Base-by-base conservation (phyloP, 768 basidiomycete species). In the Collybiopsis luxurians region DNA sequence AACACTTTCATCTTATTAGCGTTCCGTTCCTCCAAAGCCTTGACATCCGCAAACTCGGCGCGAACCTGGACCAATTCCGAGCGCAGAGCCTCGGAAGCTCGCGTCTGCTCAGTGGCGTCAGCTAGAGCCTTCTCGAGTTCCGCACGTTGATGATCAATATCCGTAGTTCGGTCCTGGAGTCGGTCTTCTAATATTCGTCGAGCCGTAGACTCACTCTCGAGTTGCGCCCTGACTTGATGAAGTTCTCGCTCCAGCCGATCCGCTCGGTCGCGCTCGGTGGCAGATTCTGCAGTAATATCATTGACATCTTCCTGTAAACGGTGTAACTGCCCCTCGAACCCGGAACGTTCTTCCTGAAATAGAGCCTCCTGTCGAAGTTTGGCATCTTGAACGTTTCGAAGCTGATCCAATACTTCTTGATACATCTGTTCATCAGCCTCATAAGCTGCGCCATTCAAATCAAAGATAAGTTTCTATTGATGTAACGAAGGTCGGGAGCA, bases 401-500 rank as follows among this genome's bases (percentile, higher is more conserved):
- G 79, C 60, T 89, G 86, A 56, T 87, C 80, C 6, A 83, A 73
- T 4, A 92, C 75, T 60, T 91, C 90, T 55, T 85, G 82, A 64
- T 88, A 87, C 21, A 84, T 85, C 59, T 85, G 81, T 55, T 89
- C 88, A 55, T 89, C 87, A n/a, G 81, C 84, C 66, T 89, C 88
- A 3, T 83, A 80, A 21, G 84, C 90, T 92, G 61, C 7, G 40
- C 30, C 13, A 43, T n/a, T n/a, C n/a, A n/a, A n/a, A n/a, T n/a
- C n/a, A n/a, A n/a, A n/a, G n/a, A 44, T 9, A 34, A 54, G 46
- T 40, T 34, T 5, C 31, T 34, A 6, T 34, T 34, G n/a, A n/a
- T 34, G 13, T 34, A 38, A 48, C 24, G 51, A 30, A 39, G 21
- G 44, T 38, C 24, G 40, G 26, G 36, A 23, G 45, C 50, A 42